Evolutionary conservation across 164 flowering plant species (phyloP).

Genomic region (Macadamia tetraphylla): DNA sequence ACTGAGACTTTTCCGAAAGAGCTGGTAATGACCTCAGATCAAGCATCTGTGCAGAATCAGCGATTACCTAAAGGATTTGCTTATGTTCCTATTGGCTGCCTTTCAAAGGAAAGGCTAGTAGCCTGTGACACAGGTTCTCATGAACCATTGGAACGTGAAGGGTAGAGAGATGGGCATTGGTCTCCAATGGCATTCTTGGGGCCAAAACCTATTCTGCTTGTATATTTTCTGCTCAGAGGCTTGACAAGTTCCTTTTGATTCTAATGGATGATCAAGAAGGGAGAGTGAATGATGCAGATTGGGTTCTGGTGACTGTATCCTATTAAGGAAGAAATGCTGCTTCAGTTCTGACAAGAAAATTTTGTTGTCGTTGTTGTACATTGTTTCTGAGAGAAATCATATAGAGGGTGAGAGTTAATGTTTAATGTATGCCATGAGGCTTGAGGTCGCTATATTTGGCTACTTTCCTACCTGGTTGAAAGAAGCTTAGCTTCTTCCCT

Average conservation of each 20-base stretch:
- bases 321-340: slow-evolving; percentile 5
- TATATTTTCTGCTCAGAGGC: slow-evolving; percentile 15
- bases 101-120: slow-evolving; percentile 53
- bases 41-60: slow-evolving; percentile 77
- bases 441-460: slow-evolving; percentile 11
- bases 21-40: slow-evolving; percentile 82
- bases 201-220: slow-evolving; percentile 9
- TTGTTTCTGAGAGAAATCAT: slow-evolving; percentile 45
- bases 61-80: slow-evolving; percentile 76
- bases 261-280: slow-evolving; percentile 3
- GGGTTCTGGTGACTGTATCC: slow-evolving; percentile 12
- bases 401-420: slow-evolving; percentile 38
- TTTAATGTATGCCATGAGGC: slow-evolving; percentile 24
- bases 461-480: slow-evolving; percentile 8
- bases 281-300: slow-evolving; percentile 7
- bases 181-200: slow-evolving; percentile 5
- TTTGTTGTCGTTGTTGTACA: slow-evolving; percentile 52
- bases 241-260: slow-evolving; percentile 6
- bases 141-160: slow-evolving; percentile 38
- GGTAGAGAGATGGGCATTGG: slow-evolving; percentile 27
- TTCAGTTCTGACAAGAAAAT: slow-evolving; percentile 20
- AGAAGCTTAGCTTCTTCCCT: slow-evolving; percentile 22
- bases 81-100: slow-evolving; percentile 72
- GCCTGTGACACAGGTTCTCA: slow-evolving; percentile 27
- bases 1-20: slow-evolving; percentile 77